Evolutionary conservation across 257 asterid genomes (phyloP).

Genomic region (Misopates orontium): DNA sequence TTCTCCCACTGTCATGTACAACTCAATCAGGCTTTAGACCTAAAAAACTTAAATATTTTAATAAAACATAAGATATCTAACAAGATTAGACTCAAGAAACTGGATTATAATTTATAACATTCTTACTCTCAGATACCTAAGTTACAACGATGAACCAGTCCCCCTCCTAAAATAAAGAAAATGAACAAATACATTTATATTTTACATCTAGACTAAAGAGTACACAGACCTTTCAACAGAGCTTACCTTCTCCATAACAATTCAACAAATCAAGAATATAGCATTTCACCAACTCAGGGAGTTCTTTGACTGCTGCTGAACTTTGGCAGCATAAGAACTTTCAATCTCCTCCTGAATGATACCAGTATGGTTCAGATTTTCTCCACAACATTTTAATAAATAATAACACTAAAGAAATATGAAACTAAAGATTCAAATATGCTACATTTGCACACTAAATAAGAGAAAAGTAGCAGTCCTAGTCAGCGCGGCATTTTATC

Average conservation of each 20-base stretch:
- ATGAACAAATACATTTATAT: neutral
- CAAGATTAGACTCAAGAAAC: too few species aligned
- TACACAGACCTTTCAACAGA: neutral
- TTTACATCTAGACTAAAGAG: neutral
- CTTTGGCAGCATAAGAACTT: conserved; percentile 54
- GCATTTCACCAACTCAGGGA: conserved; percentile 54
- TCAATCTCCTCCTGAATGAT: conserved; percentile 84
- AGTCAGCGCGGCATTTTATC: neutral
- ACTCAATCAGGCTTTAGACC: too few species aligned
- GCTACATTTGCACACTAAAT: too few species aligned
- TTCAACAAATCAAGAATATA: neutral
- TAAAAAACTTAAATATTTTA: too few species aligned
- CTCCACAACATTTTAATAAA: neutral
- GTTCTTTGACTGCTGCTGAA: conserved; percentile 69
- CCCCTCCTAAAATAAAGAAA: neutral
- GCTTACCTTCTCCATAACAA: neutral
- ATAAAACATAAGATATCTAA: too few species aligned
- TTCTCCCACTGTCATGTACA: too few species aligned
- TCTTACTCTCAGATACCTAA: neutral
- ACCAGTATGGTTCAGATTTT: neutral
- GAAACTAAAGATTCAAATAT: neutral
- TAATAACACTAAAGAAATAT: neutral
- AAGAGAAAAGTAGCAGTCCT: too few species aligned
- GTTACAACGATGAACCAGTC: neutral
- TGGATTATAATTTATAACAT: too few species aligned